Conservation (phyloP, 2,329 filamentous ascomycete genomes). For the Penicillium sp. region DNA sequence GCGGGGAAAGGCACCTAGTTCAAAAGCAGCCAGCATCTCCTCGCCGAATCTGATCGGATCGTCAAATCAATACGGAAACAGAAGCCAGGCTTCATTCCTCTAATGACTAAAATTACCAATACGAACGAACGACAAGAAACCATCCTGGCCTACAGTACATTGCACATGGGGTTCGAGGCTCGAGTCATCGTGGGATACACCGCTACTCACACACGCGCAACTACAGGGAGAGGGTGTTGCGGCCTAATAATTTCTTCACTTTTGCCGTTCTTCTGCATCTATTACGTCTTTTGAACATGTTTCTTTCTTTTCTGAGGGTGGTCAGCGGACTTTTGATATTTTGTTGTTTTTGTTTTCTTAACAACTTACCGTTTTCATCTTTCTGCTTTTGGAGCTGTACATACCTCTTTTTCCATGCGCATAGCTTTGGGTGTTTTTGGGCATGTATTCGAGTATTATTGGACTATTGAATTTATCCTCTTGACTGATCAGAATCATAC, state of each 20-base stretch:
- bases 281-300: neutral
- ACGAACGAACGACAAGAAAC: neutral
- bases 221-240: neutral
- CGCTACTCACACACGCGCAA: neutral
- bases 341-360: neutral
- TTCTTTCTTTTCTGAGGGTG: neutral
- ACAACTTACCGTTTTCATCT: neutral
- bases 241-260: neutral
- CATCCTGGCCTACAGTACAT: no score
- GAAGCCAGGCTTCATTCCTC: slow-evolving; percentile 16
- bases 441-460: neutral
- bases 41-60: slow-evolving; percentile 36
- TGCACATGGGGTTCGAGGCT: neutral
- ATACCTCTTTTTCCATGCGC: slow-evolving; percentile 9
- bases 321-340: neutral
- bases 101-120: slow-evolving; percentile 3
- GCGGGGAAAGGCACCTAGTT: slow-evolving; percentile 12
- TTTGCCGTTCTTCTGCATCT: neutral
- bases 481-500: slow-evolving; percentile 7
- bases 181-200: neutral
- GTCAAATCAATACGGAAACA: slow-evolving; percentile 25
- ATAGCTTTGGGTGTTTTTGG: slow-evolving; percentile 24
- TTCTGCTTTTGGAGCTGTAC: neutral
- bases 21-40: slow-evolving; percentile 28
- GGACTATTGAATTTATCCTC: neutral